These are phyloP conservation scores for Phalaenopsis aphrodite DNA, from an alignment of 106 monocot species.

Conservation along the genomic window DNA sequence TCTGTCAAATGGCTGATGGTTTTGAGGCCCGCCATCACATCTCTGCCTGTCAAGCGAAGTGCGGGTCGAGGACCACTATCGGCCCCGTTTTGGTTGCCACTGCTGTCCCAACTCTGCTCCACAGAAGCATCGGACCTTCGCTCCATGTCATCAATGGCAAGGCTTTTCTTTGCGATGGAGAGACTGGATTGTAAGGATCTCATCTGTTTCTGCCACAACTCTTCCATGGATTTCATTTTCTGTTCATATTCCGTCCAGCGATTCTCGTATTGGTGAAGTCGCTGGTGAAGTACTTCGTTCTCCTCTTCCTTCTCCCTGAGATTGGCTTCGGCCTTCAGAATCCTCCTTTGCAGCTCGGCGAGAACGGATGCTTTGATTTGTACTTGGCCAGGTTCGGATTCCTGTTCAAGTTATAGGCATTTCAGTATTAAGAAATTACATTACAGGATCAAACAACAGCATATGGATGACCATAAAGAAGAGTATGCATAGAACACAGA, in stretches of 20 bases:
- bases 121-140: conserved; percentile 48
- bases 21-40: conserved; percentile 39
- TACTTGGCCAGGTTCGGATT: conserved; percentile 40
- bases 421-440: too few relatives aligned
- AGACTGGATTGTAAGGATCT: conserved; percentile 75
- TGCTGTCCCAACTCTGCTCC: conserved; percentile 25
- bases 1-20: conserved; percentile 51
- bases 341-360: conserved; percentile 74
- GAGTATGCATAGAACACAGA: too few relatives aligned
- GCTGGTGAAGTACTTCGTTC: conserved; percentile 75
- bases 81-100: not conserved
- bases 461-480: too few relatives aligned
- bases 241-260: conserved; percentile 91
- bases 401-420: conserved; percentile 19
- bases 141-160: conserved; percentile 42
- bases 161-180: conserved; percentile 73
- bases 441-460: too few relatives aligned
- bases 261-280: conserved; percentile 75
- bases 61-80: conserved; percentile 9
- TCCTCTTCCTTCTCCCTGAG: conserved; percentile 81
- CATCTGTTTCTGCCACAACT: conserved; percentile 98
- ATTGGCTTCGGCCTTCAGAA: conserved; percentile 71
- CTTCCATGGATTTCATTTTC: conserved; percentile 98
- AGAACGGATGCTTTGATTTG: conserved; percentile 74
- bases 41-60: conserved; percentile 12